Base-by-base conservation (phyloP, 169 alveolate species). In the Cryptosporidium canis region DNA sequence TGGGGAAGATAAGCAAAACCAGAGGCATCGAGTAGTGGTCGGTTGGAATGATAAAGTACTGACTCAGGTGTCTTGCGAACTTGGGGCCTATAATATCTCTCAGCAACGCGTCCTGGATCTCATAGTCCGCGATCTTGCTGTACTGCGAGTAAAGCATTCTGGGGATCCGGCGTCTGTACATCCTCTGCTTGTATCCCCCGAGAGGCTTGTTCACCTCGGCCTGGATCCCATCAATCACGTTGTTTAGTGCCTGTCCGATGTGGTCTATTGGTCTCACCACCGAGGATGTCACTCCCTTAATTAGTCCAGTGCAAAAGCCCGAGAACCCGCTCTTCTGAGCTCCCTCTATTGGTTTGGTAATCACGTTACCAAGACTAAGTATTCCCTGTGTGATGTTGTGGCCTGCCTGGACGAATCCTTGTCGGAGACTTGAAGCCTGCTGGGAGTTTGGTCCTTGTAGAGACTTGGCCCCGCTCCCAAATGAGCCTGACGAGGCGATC, bases 271-370 rank as follows among this genome's bases (percentile, higher is more conserved):
- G 98, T 63, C 94, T 95, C n/a, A 95, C 97, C 12, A 95, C 91
- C 16, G 98, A 93, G 18, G 97, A 97, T 3, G 95, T 95, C n/a
- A 95, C 90, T n/a, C 98, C 98, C 58, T 94, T 94, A 31, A 96
- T 96, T 51, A 95, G 83, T n/a, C 97, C 97, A 63, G 93, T 93
- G 70, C 95, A 92, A 85, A 95, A 95, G 0, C 98, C 98, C 1
- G 96, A 94, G 67, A 95, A 90, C 33, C 98, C 98, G 58, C 92
- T 96, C 67, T 94, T 93, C 70, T 95, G 98, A 18, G 97, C 97
- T 29, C 98, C 98, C 66, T 95, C 97, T 51, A 95, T 93, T 48
- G 98, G 98, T 83, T 95, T 95, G 21, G 97, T 95, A 37, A 95
- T 95, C 82, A 95, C 93, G 91, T 94, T 94, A 2, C 97, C 93